These are phyloP conservation scores for Kodamaea plutei DNA, from an alignment of 1,139 yeast species.

Conservation along the genomic window DNA sequence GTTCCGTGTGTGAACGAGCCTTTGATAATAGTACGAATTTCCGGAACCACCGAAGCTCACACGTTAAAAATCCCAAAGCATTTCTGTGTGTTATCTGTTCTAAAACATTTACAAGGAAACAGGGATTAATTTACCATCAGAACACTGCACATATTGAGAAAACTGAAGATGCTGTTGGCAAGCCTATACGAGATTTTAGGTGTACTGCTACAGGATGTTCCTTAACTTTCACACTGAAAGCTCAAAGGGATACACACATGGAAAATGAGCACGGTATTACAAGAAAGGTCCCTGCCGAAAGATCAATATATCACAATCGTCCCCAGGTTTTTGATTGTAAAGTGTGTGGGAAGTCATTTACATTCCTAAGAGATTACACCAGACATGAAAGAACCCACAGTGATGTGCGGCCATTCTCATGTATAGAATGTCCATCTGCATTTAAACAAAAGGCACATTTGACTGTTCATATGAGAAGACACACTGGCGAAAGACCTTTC, in stretches of 20 bases:
- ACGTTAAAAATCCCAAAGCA: conserved; percentile 9
- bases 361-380: conserved; percentile 19
- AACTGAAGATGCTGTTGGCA: background rate
- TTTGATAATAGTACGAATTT: conserved; percentile 8
- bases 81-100: conserved; percentile 11
- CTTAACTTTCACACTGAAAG: conserved; percentile 9
- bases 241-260: conserved; percentile 9
- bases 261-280: conserved; percentile 7
- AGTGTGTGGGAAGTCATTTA: conserved; percentile 14
- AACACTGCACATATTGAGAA: conserved; percentile 11
- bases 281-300: conserved; percentile 1
- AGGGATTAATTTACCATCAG: conserved; percentile 12
- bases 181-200: conserved; percentile 10
- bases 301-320: conserved; percentile 12
- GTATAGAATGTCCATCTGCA: conserved; percentile 21
- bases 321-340: conserved; percentile 14
- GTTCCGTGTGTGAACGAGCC: conserved; percentile 1
- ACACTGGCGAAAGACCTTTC: conserved; percentile 78
- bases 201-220: conserved; percentile 10
- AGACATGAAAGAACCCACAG: conserved; percentile 23
- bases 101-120: conserved; percentile 11
- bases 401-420: conserved; percentile 23
- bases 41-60: conserved; percentile 11
- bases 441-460: conserved; percentile 87
- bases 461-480: conserved; percentile 79